These are phyloP conservation scores for Coleophoma eucalyptorum DNA, from an alignment of 2,329 filamentous ascomycete genomes.

Conservation along the genomic window DNA sequence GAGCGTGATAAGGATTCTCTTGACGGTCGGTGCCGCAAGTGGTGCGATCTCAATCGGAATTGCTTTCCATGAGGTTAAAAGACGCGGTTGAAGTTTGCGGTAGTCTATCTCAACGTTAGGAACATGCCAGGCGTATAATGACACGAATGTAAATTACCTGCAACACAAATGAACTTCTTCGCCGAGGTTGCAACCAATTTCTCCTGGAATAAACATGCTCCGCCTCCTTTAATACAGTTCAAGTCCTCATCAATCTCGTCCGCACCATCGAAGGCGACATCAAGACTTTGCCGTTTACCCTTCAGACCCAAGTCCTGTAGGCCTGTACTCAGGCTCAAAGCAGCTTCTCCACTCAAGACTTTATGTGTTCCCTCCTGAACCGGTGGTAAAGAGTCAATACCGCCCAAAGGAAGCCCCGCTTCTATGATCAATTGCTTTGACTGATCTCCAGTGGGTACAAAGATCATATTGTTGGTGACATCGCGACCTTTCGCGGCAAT, in stretches of 20 bases:
- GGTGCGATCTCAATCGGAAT: constrained; percentile 95
- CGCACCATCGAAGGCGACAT: constrained; percentile 93
- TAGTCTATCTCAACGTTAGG: constrained; percentile 59
- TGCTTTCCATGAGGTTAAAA: constrained; percentile 73
- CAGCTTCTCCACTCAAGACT: constrained; percentile 43
- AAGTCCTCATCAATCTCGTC: constrained; percentile 94
- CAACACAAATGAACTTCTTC: constrained; percentile 83
- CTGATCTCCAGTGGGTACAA: constrained; percentile 78
- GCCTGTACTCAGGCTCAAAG: constrained; percentile 62
- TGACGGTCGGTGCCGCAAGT: constrained; percentile 73
- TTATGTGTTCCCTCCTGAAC: constrained; percentile 15
- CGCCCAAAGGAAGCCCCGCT: constrained; percentile 71
- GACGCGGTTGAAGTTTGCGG: constrained; percentile 76
- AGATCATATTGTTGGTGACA: constrained; percentile 65
- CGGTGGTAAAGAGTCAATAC: constrained; percentile 28
- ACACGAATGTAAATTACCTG: constrained; percentile 49
- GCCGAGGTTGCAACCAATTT: constrained; percentile 87
- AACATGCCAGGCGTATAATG: constrained; percentile 2
- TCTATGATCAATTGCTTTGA: constrained; percentile 80
- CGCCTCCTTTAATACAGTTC: constrained; percentile 97
- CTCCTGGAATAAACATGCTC: constrained; percentile 96
- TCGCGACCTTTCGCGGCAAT: constrained; percentile 59
- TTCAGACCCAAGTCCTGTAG: constrained; percentile 27
- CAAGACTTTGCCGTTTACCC: constrained; percentile 52
- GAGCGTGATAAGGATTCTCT: constrained; percentile 66